phyloP scores from a whole-genome alignment of 495 filamentous ascomycete species.

The Podospora fimiseda region DNA sequence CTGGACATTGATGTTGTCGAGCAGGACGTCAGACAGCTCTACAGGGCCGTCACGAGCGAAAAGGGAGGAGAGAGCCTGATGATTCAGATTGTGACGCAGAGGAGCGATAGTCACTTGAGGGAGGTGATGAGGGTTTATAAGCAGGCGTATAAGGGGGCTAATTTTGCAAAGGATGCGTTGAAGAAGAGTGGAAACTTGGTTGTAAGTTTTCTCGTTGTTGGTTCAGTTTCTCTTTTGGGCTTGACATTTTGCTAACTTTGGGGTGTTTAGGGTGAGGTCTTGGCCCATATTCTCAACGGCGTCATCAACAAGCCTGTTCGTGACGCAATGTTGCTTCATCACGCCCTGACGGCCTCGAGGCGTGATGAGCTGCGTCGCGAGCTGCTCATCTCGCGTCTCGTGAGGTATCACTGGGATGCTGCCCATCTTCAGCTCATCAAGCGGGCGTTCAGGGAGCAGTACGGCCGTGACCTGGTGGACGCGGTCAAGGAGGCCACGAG shows the following conservation, averaged over 20 bases:
- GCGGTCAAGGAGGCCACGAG: conserved; percentile 47
- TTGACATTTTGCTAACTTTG: conserved; percentile 3
- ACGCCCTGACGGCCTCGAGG: conserved; percentile 63
- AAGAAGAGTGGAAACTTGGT: conserved; percentile 85
- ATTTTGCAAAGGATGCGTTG: conserved; percentile 83
- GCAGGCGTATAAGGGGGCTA: conserved; percentile 53
- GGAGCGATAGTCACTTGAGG: conserved; percentile 73
- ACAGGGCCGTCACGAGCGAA: conserved; percentile 60
- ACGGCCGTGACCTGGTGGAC: conserved; percentile 61
- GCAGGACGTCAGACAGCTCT: conserved; percentile 65
- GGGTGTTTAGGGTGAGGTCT: conserved; percentile 69
- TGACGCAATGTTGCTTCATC: conserved; percentile 88
- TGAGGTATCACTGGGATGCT: conserved; percentile 80
- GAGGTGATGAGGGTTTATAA: conserved; percentile 75
- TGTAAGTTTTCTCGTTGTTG: conserved; percentile 47
- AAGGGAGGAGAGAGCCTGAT: conserved; percentile 88
- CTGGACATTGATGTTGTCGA: conserved; percentile 50
- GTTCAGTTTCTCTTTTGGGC: conserved; percentile 1
- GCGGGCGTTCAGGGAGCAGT: conserved; percentile 62
- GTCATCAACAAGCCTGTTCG: conserved; percentile 92
- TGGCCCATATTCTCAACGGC: conserved; percentile 94
- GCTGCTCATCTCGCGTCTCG: conserved; percentile 71
- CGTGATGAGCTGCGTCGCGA: conserved; percentile 69
- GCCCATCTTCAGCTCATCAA: conserved; percentile 68
- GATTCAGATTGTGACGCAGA: conserved; percentile 73